Conservation (phyloP, 2,329 filamentous ascomycete species). For the Hymenoscyphus scutula region DNA sequence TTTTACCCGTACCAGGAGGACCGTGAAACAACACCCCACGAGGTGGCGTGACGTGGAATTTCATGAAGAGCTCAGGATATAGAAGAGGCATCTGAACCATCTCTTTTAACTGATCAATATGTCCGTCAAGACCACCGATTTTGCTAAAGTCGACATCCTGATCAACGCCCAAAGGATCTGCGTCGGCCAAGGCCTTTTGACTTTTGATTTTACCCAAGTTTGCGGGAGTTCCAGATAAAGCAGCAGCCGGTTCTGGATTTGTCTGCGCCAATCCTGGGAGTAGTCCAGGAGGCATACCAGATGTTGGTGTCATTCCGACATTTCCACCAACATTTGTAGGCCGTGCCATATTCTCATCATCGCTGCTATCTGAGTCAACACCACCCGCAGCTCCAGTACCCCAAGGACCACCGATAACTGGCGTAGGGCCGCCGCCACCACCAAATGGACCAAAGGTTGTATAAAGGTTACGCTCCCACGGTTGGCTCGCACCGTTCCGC, state of each 20-base stretch:
- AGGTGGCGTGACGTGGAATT: slow-evolving; percentile 90
- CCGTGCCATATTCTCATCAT: slow-evolving; percentile 78
- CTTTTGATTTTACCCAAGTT: slow-evolving; percentile 94
- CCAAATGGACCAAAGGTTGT: slow-evolving; percentile 92
- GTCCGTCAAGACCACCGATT: slow-evolving; percentile 86
- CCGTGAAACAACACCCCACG: slow-evolving; percentile 95
- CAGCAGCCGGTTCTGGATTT: slow-evolving; percentile 55
- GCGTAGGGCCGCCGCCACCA: slow-evolving; percentile 65
- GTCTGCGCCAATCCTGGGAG: slow-evolving; percentile 51
- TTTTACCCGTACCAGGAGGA: slow-evolving; percentile 93
- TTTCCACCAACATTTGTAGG: slow-evolving; percentile 59
- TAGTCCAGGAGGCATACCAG: slow-evolving; percentile 49
- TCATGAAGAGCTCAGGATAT: slow-evolving; percentile 90
- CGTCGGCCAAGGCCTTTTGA: slow-evolving; percentile 85
- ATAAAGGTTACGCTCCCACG: slow-evolving; percentile 79
- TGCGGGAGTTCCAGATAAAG: slow-evolving; percentile 62
- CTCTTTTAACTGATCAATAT: slow-evolving; percentile 96
- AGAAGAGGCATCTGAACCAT: slow-evolving; percentile 95
- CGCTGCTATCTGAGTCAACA: slow-evolving; percentile 92
- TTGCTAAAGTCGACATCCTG: slow-evolving; percentile 90
- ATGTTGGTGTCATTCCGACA: slow-evolving; percentile 61
- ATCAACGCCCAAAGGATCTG: slow-evolving; percentile 91
- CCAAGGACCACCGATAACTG: slow-evolving; percentile 61
- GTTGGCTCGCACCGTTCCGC: slow-evolving; percentile 43
- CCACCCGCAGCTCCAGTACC: slow-evolving; percentile 72